Evolutionary conservation across 164 flowering plant species (phyloP).

Genomic region (Piper longum): DNA sequence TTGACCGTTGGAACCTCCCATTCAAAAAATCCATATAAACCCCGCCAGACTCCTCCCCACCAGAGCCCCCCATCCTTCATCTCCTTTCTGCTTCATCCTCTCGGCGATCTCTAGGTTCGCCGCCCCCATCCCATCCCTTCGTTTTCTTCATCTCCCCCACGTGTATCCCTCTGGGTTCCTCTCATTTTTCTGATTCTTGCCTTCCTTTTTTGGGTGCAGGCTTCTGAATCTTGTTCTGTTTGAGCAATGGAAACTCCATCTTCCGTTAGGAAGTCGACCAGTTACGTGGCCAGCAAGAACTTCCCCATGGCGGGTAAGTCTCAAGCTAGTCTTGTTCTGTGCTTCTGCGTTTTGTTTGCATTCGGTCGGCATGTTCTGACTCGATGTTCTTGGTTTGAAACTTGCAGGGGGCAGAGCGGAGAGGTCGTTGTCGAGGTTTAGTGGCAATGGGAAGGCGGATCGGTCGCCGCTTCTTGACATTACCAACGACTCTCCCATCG

Average conservation of each 20-base stretch:
- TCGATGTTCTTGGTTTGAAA: not conserved
- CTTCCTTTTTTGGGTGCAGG: not conserved
- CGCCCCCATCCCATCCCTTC: too few species aligned
- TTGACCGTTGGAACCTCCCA: conserved; percentile 11
- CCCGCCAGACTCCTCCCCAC: not conserved
- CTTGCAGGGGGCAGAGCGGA: conserved; percentile 23
- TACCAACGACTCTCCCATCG: conserved; percentile 78
- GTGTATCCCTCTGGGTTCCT: too few species aligned
- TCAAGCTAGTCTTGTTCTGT: not conserved
- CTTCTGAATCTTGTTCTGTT: not conserved
- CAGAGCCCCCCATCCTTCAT: too few species aligned
- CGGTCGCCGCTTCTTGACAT: conserved; percentile 56
- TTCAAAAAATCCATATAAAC: conserved; percentile 2
- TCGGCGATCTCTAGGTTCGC: too few species aligned
- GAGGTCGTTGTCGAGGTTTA: conserved; percentile 22
- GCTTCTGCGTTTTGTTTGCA: not conserved
- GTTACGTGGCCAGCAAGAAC: conserved; percentile 38
- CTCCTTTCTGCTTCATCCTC: too few species aligned
- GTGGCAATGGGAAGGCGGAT: conserved; percentile 23
- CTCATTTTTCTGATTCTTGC: too few species aligned
- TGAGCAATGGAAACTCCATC: conserved; percentile 68
- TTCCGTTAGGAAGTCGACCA: conserved; percentile 52
- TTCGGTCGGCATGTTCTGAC: not conserved
- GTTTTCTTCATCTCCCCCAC: too few species aligned
- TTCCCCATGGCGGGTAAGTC: conserved; percentile 13